Evolutionary conservation across 805 yeast genomes (phyloP).

Genomic region (Ogataea naganishii): DNA sequence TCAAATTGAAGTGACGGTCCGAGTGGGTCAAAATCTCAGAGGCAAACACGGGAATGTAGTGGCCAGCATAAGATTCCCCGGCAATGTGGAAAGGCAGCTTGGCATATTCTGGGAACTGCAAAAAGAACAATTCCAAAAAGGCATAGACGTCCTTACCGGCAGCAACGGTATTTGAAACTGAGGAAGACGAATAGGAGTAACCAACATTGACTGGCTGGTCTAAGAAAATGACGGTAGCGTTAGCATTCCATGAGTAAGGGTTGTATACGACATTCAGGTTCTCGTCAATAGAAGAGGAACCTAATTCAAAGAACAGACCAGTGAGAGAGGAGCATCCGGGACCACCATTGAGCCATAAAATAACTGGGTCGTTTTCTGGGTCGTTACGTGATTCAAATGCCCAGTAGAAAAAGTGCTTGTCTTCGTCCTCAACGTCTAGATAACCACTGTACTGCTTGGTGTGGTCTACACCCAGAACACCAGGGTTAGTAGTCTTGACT

Average conservation of each 20-base stretch:
- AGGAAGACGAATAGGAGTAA: conserved; percentile 54
- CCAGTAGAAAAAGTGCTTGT: conserved; percentile 77
- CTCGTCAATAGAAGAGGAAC: conserved; percentile 63
- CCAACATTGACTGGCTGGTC: conserved; percentile 90
- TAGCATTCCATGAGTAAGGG: conserved; percentile 77
- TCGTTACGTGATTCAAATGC: conserved; percentile 84
- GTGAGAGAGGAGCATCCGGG: conserved; percentile 91
- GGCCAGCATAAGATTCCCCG: conserved; percentile 83
- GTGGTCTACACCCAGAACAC: conserved; percentile 45
- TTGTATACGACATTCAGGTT: conserved; percentile 58
- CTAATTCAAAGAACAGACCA: conserved; percentile 80
- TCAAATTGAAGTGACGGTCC: conserved; percentile 52
- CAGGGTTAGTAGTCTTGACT: conserved; percentile 39
- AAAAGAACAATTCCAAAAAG: conserved; percentile 75
- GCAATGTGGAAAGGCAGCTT: conserved; percentile 62
- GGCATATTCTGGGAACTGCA: conserved; percentile 67
- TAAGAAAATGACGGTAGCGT: conserved; percentile 78
- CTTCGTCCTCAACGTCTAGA: conserved; percentile 60
- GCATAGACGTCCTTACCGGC: conserved; percentile 87
- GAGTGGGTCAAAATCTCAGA: conserved; percentile 45
- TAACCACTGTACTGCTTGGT: conserved; percentile 72
- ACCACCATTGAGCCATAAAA: conserved; percentile 91
- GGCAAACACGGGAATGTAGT: conserved; percentile 66
- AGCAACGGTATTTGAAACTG: conserved; percentile 60
- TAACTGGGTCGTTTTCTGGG: conserved; percentile 77